Conservation (phyloP, 352 stramenopile species). For the Globisporangium yorkense region DNA sequence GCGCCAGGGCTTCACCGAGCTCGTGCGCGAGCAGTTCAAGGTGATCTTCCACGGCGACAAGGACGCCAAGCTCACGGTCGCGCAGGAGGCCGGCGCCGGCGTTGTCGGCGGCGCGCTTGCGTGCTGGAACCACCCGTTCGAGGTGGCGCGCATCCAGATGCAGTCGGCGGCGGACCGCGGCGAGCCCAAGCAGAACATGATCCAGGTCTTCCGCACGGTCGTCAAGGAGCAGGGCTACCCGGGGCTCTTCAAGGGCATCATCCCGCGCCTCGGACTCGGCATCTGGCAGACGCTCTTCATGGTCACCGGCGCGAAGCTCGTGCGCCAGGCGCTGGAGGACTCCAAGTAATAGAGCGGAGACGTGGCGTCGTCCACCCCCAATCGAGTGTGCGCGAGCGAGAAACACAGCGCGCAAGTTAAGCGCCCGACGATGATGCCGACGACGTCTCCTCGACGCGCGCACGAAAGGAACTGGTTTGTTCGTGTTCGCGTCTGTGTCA, state of each 20-base stretch:
- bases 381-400: neutral
- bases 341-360: constrained; percentile 21
- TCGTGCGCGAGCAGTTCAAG: constrained; percentile 83
- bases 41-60: constrained; percentile 75
- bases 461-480: constrained; percentile 2
- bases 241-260: constrained; percentile 89
- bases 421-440: neutral
- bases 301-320: constrained; percentile 89
- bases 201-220: constrained; percentile 85
- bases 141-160: constrained; percentile 91
- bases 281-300: constrained; percentile 93
- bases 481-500: neutral
- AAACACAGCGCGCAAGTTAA: neutral
- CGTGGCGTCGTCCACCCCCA: neutral
- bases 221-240: constrained; percentile 76
- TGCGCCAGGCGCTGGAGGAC: constrained; percentile 80
- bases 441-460: neutral
- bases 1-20: constrained; percentile 87
- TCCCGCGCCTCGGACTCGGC: constrained; percentile 76
- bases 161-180: constrained; percentile 84
- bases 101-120: constrained; percentile 83
- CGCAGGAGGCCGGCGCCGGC: constrained; percentile 79
- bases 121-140: constrained; percentile 92
- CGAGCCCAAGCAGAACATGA: constrained; percentile 88
- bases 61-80: constrained; percentile 85